These are phyloP conservation scores for Fomitopsis schrenkii DNA, from an alignment of 1,284 basidiomycete genomes.

Conservation along the genomic window DNA sequence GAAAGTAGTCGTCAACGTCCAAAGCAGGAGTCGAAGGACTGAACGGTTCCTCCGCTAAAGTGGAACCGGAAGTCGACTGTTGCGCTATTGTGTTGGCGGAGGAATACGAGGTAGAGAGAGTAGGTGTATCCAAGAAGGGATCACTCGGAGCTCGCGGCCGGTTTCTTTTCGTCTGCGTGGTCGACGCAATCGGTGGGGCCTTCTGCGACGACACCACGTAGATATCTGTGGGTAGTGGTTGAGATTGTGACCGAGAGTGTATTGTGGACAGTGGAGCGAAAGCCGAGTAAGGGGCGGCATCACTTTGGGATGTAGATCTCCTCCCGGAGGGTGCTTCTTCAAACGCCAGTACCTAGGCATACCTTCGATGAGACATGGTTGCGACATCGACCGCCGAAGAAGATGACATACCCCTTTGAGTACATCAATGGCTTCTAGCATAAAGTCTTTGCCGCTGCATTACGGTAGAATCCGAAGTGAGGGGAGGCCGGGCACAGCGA, in stretches of 20 bases:
- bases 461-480: constrained; percentile 14
- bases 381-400: constrained; percentile 6
- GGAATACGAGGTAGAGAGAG: constrained; percentile 54
- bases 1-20: constrained; percentile 34
- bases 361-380: neutral
- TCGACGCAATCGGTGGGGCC: constrained; percentile 34
- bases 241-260: constrained; percentile 53
- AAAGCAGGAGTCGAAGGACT: constrained; percentile 31
- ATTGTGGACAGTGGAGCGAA: constrained; percentile 31
- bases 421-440: constrained; percentile 76
- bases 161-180: constrained; percentile 51
- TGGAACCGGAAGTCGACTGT: constrained; percentile 26
- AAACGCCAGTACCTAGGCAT: constrained; percentile 44
- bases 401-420: constrained; percentile 68
- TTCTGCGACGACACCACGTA: constrained; percentile 30
- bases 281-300: constrained; percentile 30
- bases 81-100: constrained; percentile 40
- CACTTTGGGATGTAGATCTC: constrained; percentile 32
- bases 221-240: constrained; percentile 40
- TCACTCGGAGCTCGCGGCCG: constrained; percentile 62
- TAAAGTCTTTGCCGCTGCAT: constrained; percentile 75
- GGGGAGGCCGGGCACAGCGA: constrained; percentile 13
- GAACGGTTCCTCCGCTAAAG: constrained; percentile 35
- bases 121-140: constrained; percentile 70
- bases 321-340: constrained; percentile 53